phyloP scores from a whole-genome alignment of 2,329 filamentous ascomycete genomes.

The Epichloe sp. region DNA sequence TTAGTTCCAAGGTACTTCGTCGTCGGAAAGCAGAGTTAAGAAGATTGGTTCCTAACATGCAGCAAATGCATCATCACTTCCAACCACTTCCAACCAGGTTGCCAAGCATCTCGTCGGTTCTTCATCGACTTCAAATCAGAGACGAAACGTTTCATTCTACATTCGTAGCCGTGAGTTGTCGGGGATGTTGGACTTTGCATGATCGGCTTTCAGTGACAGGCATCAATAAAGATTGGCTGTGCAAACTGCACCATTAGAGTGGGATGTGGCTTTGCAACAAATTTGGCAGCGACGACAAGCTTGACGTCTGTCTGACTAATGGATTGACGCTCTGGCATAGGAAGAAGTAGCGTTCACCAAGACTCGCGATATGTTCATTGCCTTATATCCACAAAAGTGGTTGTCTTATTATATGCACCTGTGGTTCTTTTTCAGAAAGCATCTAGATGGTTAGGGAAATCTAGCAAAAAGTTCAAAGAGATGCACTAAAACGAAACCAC shows the following conservation, averaged over 20 bases:
- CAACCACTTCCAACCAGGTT: slow-evolving; percentile 30
- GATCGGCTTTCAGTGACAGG: slow-evolving; percentile 51
- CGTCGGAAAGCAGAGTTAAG: not conserved
- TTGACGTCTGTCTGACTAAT: slow-evolving; percentile 19
- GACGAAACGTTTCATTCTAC: slow-evolving; percentile 27
- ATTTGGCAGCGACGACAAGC: slow-evolving; percentile 30
- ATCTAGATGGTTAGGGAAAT: slow-evolving; percentile 42
- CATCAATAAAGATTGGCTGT: slow-evolving; percentile 37
- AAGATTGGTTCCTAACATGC: not conserved
- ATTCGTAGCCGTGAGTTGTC: slow-evolving; percentile 46
- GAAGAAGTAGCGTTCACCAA: slow-evolving; percentile 71
- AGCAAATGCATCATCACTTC: slow-evolving; percentile 42
- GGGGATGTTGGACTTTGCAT: slow-evolving; percentile 66
- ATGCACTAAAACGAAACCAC: slow-evolving; percentile 10
- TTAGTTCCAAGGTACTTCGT: slow-evolving; percentile 39
- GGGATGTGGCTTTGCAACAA: slow-evolving; percentile 58
- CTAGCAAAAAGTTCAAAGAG: slow-evolving; percentile 15
- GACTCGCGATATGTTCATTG: slow-evolving; percentile 55
- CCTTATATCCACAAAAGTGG: slow-evolving; percentile 64
- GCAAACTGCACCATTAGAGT: slow-evolving; percentile 30
- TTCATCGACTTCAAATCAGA: slow-evolving; percentile 30
- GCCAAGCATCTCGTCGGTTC: slow-evolving; percentile 40
- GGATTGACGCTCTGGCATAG: slow-evolving; percentile 42
- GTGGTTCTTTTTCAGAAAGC: slow-evolving; percentile 58
- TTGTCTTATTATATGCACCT: slow-evolving; percentile 59